A percentile compares a stretch with the other conserved stretches of the same genome.
phyloP scores from a whole-genome alignment of 2,329 filamentous ascomycete genomes.

The Dothidotthia symphoricarpi region DNA sequence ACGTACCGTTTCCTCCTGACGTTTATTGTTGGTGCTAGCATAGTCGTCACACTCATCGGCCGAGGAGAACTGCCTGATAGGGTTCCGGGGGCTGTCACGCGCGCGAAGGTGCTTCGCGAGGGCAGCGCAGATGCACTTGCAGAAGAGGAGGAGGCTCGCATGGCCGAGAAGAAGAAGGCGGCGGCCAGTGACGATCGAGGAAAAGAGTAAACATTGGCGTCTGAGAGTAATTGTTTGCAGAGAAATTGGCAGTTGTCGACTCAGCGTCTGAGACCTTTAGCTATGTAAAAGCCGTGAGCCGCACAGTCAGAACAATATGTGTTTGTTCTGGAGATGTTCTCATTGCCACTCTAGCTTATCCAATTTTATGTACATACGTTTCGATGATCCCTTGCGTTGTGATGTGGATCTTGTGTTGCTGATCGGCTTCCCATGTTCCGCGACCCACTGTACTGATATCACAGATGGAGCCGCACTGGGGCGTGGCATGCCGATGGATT shows the following conservation, averaged over 20 bases:
- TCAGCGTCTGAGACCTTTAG: too few species aligned
- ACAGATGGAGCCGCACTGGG: conserved; percentile 9
- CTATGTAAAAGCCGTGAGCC: too few species aligned
- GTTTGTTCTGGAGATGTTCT: too few species aligned
- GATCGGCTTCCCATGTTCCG: not conserved
- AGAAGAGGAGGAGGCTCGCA: conserved; percentile 31
- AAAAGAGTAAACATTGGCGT: conserved; percentile 3
- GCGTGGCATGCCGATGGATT: conserved; percentile 20
- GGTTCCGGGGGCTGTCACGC: conserved; percentile 44
- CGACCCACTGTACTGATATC: conserved; percentile 26
- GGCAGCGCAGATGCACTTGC: conserved; percentile 29
- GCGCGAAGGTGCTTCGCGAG: conserved; percentile 51
- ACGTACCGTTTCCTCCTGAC: conserved; percentile 91
- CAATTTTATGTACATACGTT: too few species aligned
- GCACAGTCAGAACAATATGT: too few species aligned
- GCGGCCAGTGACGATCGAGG: conserved; percentile 20
- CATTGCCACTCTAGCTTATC: too few species aligned
- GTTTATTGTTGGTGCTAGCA: conserved; percentile 79
- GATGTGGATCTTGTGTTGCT: conserved; percentile 15
- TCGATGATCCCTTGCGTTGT: conserved; percentile 10
- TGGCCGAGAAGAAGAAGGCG: conserved; percentile 25
- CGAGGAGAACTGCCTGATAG: conserved; percentile 71
- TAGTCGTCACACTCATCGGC: conserved; percentile 77
- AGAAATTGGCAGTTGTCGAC: too few species aligned
- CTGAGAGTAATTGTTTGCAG: too few species aligned